These are phyloP conservation scores for Microglena sp. DNA, from an alignment of 139 green algal genomes.

Conservation along the genomic window DNA sequence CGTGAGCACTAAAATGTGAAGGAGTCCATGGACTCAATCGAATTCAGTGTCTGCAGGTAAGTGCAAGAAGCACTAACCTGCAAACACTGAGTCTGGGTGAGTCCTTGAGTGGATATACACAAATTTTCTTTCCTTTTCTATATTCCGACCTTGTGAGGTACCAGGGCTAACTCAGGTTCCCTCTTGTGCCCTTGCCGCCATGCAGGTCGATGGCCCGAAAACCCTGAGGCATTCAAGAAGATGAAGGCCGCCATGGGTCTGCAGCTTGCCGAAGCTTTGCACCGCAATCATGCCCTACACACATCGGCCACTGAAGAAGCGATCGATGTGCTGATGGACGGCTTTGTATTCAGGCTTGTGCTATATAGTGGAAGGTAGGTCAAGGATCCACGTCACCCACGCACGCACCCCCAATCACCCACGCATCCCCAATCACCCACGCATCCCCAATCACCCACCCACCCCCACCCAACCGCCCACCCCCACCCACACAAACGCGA, in stretches of 20 bases:
- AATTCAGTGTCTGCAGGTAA: too few species aligned
- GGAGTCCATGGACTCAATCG: too few species aligned
- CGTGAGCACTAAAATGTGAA: too few species aligned
- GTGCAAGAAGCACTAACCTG: too few species aligned
- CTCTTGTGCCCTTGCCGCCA: neutral
- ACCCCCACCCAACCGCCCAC: too few species aligned
- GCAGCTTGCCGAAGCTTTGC: constrained; percentile 54
- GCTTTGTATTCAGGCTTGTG: constrained; percentile 65
- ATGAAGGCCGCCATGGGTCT: constrained; percentile 62
- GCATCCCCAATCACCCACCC: too few species aligned
- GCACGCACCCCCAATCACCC: too few species aligned
- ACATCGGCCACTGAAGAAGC: constrained; percentile 36
- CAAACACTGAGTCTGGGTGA: neutral
- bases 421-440: too few species aligned
- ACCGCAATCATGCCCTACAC: too few species aligned
- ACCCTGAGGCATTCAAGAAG: constrained; percentile 48
- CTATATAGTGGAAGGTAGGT: constrained; percentile 41
- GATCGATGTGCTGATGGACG: constrained; percentile 63
- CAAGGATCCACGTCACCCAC: too few species aligned
- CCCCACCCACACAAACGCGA: too few species aligned
- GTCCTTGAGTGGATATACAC: neutral
- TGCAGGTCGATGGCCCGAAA: constrained; percentile 53
- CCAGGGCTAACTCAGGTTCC: neutral
- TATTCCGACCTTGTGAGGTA: neutral
- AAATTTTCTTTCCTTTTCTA: neutral